Percentiles rank a stretch among this genome's conserved stretches.
Evolutionary conservation across 192 early-diverging fungal genomes (phyloP).

Genomic region (Rhizoclosmatium sp.): DNA sequence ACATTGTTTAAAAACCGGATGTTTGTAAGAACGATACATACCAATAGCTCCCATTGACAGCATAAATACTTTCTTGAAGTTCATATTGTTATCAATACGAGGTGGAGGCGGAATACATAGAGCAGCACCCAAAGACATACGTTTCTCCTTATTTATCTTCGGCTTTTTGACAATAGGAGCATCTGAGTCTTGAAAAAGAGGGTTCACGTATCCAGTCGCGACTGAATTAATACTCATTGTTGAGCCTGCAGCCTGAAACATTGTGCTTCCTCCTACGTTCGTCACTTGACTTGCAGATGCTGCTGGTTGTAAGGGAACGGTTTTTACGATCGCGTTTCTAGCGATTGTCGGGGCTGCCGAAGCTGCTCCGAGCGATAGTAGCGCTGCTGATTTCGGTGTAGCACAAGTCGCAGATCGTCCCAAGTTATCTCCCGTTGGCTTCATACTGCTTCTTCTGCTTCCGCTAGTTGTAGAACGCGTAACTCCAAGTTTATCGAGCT

Average conservation of each 20-base stretch:
- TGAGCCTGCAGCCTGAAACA: background rate
- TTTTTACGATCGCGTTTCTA: background rate
- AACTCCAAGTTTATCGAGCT: too few relatives aligned
- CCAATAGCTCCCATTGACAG: slow-evolving; percentile 48
- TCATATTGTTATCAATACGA: slow-evolving; percentile 51
- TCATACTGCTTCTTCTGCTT: background rate
- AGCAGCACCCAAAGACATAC: slow-evolving; percentile 56
- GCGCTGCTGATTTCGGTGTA: background rate
- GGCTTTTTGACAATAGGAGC: slow-evolving; percentile 11
- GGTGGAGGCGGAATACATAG: slow-evolving; percentile 56
- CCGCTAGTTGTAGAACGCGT: background rate
- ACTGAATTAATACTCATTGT: background rate
- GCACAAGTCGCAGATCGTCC: background rate
- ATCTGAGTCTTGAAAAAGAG: slow-evolving; percentile 22
- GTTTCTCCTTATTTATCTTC: slow-evolving; percentile 28
- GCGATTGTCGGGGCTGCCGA: background rate
- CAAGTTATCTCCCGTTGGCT: background rate
- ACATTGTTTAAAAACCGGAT: too few relatives aligned
- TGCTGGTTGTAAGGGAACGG: background rate
- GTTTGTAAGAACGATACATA: slow-evolving; percentile 18
- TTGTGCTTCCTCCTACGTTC: background rate
- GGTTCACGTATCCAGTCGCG: slow-evolving; percentile 22
- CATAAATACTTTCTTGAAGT: slow-evolving; percentile 37
- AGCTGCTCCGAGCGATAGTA: background rate
- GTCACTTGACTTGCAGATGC: background rate